phyloP scores from a whole-genome alignment of 306 rosid genomes.

The Aeschynomene evenia region DNA sequence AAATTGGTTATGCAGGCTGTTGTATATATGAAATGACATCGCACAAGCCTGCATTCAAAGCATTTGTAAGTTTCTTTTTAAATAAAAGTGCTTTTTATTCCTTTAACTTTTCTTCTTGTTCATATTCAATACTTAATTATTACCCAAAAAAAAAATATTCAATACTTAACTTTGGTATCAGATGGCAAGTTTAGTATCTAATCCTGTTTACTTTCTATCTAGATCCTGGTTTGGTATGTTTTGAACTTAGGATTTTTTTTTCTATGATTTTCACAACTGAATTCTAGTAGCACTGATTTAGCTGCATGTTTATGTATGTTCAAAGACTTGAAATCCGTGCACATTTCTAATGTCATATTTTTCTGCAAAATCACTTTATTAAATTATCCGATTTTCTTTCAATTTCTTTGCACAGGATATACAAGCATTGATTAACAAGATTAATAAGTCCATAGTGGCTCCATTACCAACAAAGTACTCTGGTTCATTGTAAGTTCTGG shows the following conservation, averaged over 20 bases:
- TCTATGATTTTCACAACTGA: not conserved
- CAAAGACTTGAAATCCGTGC: not conserved
- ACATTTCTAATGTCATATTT: conserved; percentile 4
- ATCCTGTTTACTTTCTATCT: conserved; percentile 16
- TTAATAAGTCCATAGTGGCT: conserved; percentile 91
- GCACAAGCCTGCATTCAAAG: conserved; percentile 89
- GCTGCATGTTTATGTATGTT: conserved; percentile 3
- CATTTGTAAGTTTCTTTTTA: conserved; percentile 72
- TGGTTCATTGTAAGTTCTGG: conserved; percentile 76
- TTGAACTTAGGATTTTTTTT: not conserved
- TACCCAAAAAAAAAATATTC: no score
- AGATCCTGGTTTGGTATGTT: conserved; percentile 1
- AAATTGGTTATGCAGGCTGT: conserved; percentile 70
- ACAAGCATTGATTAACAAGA: conserved; percentile 93
- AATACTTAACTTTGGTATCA: not conserved
- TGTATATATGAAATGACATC: conserved; percentile 93
- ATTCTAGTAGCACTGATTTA: not conserved
- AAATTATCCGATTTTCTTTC: conserved; percentile 23
- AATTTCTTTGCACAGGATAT: conserved; percentile 77
- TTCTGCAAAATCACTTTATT: conserved; percentile 7
- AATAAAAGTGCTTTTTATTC: not conserved
- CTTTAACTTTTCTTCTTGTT: conserved; percentile 7
- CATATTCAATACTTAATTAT: not conserved
- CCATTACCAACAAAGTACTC: conserved; percentile 94
- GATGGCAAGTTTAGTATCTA: conserved; percentile 8